Conservation (phyloP, 768 basidiomycete species). For the Suillus placidus region DNA sequence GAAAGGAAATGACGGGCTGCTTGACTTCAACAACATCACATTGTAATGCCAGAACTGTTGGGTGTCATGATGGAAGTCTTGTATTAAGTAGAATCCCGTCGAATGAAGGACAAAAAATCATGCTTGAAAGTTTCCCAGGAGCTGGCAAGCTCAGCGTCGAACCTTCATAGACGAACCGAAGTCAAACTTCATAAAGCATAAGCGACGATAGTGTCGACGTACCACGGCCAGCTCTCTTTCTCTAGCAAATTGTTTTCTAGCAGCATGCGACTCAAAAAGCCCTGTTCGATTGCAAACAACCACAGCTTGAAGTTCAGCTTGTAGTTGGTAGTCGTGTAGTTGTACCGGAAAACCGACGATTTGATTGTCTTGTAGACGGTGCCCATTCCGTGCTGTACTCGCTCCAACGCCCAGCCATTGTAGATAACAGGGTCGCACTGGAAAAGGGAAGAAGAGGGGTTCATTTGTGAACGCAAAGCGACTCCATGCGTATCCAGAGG, state of each 20-base stretch:
- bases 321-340: constrained; percentile 9
- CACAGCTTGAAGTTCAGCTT: constrained; percentile 4
- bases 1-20: background rate
- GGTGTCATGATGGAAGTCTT: background rate
- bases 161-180: background rate
- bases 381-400: background rate
- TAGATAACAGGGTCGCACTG: constrained; percentile 15
- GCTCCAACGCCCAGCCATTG: constrained; percentile 12
- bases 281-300: background rate
- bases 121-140: background rate
- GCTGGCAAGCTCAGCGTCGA: constrained; percentile 1
- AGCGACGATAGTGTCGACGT: background rate
- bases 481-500: constrained; percentile 20
- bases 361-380: constrained; percentile 5
- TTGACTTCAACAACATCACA: background rate
- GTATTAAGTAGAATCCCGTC: background rate
- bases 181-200: background rate
- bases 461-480: constrained; percentile 5
- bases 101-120: background rate
- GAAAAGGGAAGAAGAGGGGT: constrained; percentile 8
- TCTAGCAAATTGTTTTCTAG: background rate
- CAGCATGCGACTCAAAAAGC: background rate
- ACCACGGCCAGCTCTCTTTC: constrained; percentile 3
- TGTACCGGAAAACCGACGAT: constrained; percentile 12
- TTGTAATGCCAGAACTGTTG: background rate